Evolutionary conservation across 345 rosid genomes (phyloP).

Genomic region (Eucalyptus guilfoylei): DNA sequence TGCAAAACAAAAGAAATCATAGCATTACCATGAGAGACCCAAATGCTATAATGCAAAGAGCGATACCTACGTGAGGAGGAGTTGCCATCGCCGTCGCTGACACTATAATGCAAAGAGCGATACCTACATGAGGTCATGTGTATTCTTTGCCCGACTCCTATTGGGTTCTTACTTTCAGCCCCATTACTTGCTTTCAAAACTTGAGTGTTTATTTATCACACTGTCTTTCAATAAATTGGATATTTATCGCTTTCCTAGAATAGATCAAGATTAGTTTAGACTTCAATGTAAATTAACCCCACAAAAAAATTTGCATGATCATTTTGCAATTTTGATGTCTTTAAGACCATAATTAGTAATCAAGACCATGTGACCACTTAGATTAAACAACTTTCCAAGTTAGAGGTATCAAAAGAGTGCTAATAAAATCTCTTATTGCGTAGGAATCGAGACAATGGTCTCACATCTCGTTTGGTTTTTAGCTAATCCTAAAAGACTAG

Average conservation of each 20-base stretch:
- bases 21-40: no score
- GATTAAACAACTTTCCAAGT: not conserved
- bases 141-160: not conserved
- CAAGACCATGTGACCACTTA: not conserved
- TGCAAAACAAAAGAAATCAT: no score
- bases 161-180: not conserved
- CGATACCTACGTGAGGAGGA: no score
- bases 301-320: not conserved
- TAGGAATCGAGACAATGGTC: no score
- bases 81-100: no score
- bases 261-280: not conserved
- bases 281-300: not conserved
- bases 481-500: no score
- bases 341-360: not conserved
- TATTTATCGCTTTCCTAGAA: not conserved
- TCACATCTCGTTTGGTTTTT: no score
- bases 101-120: no score
- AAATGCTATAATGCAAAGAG: no score
- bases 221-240: not conserved
- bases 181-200: not conserved
- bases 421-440: no score
- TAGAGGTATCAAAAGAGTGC: not conserved
- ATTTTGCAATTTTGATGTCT: not conserved
- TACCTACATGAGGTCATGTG: not conserved
- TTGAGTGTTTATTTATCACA: not conserved